These are phyloP conservation scores for Copromyces sp. DNA, from an alignment of 495 filamentous ascomycete species.

Conservation along the genomic window DNA sequence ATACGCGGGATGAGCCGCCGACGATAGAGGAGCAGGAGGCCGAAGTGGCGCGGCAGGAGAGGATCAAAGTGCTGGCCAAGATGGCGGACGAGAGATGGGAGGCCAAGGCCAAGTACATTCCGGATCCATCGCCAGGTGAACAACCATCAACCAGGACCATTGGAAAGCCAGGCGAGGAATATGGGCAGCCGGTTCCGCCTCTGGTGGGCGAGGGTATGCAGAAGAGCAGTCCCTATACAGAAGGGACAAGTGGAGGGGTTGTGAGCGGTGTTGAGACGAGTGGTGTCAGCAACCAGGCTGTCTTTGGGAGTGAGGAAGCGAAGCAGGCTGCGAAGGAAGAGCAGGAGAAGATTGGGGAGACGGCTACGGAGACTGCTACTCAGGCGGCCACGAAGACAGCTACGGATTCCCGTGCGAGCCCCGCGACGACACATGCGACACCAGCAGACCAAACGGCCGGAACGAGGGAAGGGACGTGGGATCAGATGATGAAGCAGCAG, in stretches of 20 bases:
- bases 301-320: background rate
- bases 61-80: slow-evolving; percentile 64
- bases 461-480: slow-evolving; percentile 17
- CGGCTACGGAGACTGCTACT: background rate
- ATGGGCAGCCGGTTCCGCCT: background rate
- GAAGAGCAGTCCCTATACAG: background rate
- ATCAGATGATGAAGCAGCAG: slow-evolving; percentile 16
- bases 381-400: background rate
- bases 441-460: background rate
- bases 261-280: background rate
- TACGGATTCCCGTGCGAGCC: background rate
- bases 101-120: slow-evolving; percentile 46
- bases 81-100: slow-evolving; percentile 81
- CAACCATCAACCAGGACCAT: slow-evolving; percentile 4
- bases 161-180: background rate
- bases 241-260: background rate
- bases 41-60: slow-evolving; percentile 56
- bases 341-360: background rate
- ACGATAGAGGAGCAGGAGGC: slow-evolving; percentile 61
- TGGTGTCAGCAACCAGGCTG: background rate
- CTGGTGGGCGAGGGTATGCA: background rate
- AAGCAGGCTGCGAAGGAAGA: background rate
- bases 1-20: slow-evolving; percentile 62
- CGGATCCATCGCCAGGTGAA: slow-evolving; percentile 6
- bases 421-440: background rate